Evolutionary conservation across 2,329 filamentous ascomycete genomes (phyloP).

Genomic region (Emergomyces pasteurianus): DNA sequence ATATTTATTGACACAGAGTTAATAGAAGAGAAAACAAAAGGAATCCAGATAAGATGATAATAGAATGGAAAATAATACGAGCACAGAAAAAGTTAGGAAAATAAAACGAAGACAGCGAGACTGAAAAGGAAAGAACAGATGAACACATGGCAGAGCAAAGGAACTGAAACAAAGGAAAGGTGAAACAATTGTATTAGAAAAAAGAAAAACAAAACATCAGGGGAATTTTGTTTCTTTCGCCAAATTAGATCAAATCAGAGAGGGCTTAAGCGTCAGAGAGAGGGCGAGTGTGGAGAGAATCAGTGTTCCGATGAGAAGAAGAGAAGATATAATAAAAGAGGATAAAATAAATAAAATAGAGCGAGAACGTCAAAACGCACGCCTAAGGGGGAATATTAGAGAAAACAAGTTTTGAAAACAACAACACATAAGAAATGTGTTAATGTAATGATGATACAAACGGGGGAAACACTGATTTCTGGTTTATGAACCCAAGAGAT

Average conservation of each 20-base stretch:
- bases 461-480: background rate
- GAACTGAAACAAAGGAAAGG: background rate
- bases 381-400: background rate
- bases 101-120: conserved; percentile 1
- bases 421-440: background rate
- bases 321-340: background rate
- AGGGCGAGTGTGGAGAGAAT: background rate
- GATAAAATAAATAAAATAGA: too few relatives aligned
- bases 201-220: background rate
- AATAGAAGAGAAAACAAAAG: background rate
- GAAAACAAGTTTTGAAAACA: background rate
- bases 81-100: background rate
- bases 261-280: background rate
- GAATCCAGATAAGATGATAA: background rate
- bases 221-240: background rate
- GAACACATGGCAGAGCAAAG: background rate
- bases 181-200: background rate
- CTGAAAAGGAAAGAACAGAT: background rate
- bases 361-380: background rate
- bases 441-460: background rate
- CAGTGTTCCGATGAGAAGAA: background rate
- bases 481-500: background rate
- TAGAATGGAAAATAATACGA: conserved; percentile 1
- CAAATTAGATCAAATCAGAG: background rate
- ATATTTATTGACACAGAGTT: conserved; percentile 3